Conservation (phyloP, 169 alveolate species). For the Cryptosporidium meleagridis region DNA sequence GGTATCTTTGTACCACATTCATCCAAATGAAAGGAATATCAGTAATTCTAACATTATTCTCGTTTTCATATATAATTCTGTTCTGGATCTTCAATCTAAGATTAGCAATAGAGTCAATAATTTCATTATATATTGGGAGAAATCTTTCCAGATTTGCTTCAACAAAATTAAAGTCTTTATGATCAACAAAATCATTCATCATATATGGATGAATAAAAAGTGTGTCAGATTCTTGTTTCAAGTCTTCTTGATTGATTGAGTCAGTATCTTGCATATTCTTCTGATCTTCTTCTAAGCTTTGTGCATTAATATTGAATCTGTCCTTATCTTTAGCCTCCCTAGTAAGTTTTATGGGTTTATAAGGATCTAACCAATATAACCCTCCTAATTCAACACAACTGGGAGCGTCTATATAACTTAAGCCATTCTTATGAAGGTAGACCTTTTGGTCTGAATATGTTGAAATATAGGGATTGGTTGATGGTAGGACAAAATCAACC, state of each 20-base stretch:
- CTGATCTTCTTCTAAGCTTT: not conserved
- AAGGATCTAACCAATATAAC: conserved; percentile 38
- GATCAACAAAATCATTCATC: conserved; percentile 37
- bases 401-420: conserved; percentile 32
- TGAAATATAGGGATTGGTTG: not conserved
- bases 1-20: conserved; percentile 57
- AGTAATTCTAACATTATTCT: conserved; percentile 34
- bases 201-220: conserved; percentile 54
- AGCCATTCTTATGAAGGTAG: conserved; percentile 7
- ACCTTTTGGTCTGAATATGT: not conserved
- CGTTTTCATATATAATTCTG: conserved; percentile 39
- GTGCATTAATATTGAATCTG: not conserved
- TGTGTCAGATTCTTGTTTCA: conserved; percentile 4
- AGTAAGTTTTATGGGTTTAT: conserved; percentile 23
- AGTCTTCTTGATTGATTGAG: not conserved
- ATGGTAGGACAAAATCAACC: conserved; percentile 44
- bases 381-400: conserved; percentile 35
- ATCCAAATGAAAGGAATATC: conserved; percentile 60
- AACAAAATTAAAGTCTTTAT: conserved; percentile 49
- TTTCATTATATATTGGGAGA: conserved; percentile 54
- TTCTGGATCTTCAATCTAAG: conserved; percentile 24
- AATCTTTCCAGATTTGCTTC: conserved; percentile 65
- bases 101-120: conserved; percentile 40
- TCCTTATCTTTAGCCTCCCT: not conserved
- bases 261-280: not conserved